Percentiles rank a stretch among this genome's conserved stretches.
phyloP scores from a whole-genome alignment of 306 rosid species.

The Prunus davidiana region DNA sequence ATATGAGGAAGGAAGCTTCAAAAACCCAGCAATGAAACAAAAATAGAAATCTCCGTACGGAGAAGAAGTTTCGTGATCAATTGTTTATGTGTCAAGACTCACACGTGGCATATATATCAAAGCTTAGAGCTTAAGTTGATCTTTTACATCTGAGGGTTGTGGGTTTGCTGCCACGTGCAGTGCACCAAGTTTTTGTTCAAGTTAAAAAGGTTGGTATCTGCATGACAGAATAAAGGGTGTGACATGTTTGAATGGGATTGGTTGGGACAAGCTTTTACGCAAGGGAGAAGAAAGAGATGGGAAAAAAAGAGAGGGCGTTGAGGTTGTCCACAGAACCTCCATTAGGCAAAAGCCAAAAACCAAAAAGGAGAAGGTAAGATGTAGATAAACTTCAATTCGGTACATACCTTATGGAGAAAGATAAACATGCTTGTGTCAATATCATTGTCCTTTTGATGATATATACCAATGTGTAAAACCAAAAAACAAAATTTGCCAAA shows the following conservation, averaged over 20 bases:
- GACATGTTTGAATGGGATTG: not conserved
- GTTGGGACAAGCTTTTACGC: conserved; percentile 35
- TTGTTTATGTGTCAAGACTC: not conserved
- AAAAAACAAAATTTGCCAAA: not conserved
- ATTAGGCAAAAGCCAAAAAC: not conserved
- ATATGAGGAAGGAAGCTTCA: no score
- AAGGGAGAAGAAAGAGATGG: conserved; percentile 23
- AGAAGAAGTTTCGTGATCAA: not conserved
- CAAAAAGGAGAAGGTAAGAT: not conserved
- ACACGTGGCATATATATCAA: not conserved
- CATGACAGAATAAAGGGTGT: no score
- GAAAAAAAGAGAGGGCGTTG: not conserved
- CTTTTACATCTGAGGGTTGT: not conserved
- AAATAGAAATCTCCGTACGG: not conserved
- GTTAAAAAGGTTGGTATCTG: not conserved
- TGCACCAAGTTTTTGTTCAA: not conserved
- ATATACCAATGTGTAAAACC: not conserved
- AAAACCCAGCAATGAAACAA: no score
- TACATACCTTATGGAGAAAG: not conserved
- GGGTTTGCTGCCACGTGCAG: conserved; percentile 19
- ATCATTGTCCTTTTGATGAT: not conserved
- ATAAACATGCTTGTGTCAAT: not conserved
- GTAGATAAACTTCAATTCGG: not conserved
- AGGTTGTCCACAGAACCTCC: conserved; percentile 28
- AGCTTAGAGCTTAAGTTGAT: not conserved